Conservation (phyloP, 257 asterid genomes). For the Hygrophila difformis region DNA sequence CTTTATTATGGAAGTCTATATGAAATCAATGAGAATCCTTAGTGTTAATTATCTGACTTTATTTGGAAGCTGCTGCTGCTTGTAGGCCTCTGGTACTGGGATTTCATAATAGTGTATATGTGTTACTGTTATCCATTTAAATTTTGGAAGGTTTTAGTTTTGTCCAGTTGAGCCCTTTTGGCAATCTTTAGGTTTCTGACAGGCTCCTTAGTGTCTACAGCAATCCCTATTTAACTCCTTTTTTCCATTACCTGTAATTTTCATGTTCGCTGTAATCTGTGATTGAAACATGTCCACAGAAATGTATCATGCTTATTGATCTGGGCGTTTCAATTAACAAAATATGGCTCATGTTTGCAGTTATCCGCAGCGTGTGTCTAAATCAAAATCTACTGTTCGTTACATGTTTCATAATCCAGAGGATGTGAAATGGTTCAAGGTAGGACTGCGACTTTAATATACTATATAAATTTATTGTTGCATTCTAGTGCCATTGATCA, state of each 20-base stretch:
- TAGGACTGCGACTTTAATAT: slow-evolving; percentile 13
- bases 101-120: not conserved
- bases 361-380: slow-evolving; percentile 94
- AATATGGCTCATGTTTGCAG: slow-evolving; percentile 39
- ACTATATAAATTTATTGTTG: not conserved
- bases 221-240: too few relatives aligned
- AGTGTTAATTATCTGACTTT: not conserved
- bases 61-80: not conserved
- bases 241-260: too few relatives aligned
- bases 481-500: not conserved
- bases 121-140: too few relatives aligned
- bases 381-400: slow-evolving; percentile 80
- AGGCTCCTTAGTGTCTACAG: too few relatives aligned
- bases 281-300: too few relatives aligned
- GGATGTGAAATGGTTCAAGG: slow-evolving; percentile 99
- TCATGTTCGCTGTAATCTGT: too few relatives aligned
- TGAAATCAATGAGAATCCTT: not conserved
- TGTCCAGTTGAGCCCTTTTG: too few relatives aligned
- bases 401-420: slow-evolving; percentile 95
- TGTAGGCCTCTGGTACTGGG: not conserved
- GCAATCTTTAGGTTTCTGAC: too few relatives aligned
- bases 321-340: slow-evolving; percentile 18
- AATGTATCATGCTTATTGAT: not conserved
- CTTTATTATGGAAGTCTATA: slow-evolving; percentile 1
- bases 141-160: too few relatives aligned